Conservation (phyloP, 169 alveolate species). For the Cyclospora cayetanensis region DNA sequence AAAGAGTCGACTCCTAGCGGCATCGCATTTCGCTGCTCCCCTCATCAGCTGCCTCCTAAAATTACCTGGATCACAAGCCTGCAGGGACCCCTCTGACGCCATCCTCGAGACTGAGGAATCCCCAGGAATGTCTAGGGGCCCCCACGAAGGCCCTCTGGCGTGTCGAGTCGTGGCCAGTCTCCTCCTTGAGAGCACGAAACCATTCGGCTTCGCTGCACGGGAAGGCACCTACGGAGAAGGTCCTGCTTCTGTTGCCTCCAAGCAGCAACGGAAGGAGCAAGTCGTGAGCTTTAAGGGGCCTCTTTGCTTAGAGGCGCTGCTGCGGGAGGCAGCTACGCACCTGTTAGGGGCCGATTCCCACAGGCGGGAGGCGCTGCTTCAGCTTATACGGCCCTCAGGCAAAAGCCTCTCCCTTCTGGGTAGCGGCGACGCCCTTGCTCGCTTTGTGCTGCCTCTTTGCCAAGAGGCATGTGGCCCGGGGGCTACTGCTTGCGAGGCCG, state of each 20-base stretch:
- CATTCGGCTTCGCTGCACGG: neutral
- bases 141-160: neutral
- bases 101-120: no score
- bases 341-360: neutral
- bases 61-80: no score
- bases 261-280: constrained; percentile 19
- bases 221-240: neutral
- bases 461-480: neutral
- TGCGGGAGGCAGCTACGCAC: neutral
- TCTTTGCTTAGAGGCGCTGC: constrained; percentile 10
- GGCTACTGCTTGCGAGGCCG: neutral
- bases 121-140: neutral
- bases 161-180: neutral
- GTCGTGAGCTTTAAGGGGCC: neutral
- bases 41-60: constrained; percentile 3
- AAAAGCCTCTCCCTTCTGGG: neutral
- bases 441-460: constrained; percentile 8
- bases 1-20: neutral
- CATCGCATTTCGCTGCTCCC: neutral
- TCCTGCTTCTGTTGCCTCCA: neutral
- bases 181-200: constrained; percentile 6
- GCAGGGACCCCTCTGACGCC: neutral
- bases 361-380: neutral
- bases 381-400: neutral
- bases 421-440: neutral